These are phyloP conservation scores for Cryptococcus sp. DNA, from an alignment of 1,284 basidiomycete species.

Conservation along the genomic window DNA sequence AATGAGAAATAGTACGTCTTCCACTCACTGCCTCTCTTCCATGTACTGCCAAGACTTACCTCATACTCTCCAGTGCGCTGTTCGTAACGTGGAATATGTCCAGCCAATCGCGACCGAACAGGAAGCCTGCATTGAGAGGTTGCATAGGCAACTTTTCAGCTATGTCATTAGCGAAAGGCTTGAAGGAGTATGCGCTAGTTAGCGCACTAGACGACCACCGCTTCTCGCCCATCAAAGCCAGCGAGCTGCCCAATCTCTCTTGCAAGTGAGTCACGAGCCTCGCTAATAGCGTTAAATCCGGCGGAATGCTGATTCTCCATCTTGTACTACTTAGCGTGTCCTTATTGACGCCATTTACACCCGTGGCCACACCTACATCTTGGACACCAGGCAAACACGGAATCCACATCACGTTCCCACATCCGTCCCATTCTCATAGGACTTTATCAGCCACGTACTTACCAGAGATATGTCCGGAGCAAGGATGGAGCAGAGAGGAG, in stretches of 20 bases:
- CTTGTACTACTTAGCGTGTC: conserved; percentile 65
- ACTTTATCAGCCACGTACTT: conserved; percentile 86
- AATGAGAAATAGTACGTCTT: conserved; percentile 37
- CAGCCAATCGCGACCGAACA: conserved; percentile 22
- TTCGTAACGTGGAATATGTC: conserved; percentile 93
- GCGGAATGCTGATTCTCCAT: not conserved
- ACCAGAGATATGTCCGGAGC: conserved; percentile 88
- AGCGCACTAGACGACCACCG: conserved; percentile 55
- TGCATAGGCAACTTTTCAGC: conserved; percentile 95
- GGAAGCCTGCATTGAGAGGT: conserved; percentile 70
- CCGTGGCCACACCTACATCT: conserved; percentile 79
- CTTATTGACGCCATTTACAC: conserved; percentile 88
- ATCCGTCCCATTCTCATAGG: conserved; percentile 62
- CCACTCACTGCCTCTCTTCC: too few species aligned
- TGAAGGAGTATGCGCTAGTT: conserved; percentile 86
- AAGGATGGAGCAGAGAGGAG: conserved; percentile 89
- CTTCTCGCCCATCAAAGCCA: conserved; percentile 60
- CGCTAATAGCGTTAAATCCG: not conserved
- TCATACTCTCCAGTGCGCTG: conserved; percentile 65
- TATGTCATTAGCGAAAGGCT: conserved; percentile 69
- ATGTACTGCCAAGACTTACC: too few species aligned
- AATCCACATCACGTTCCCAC: conserved; percentile 82
- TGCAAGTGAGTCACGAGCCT: conserved; percentile 68
- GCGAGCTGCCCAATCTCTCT: conserved; percentile 76
- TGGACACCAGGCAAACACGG: conserved; percentile 93